Conservation (phyloP, 140 eudicot species). For the Bidens hawaiensis region DNA sequence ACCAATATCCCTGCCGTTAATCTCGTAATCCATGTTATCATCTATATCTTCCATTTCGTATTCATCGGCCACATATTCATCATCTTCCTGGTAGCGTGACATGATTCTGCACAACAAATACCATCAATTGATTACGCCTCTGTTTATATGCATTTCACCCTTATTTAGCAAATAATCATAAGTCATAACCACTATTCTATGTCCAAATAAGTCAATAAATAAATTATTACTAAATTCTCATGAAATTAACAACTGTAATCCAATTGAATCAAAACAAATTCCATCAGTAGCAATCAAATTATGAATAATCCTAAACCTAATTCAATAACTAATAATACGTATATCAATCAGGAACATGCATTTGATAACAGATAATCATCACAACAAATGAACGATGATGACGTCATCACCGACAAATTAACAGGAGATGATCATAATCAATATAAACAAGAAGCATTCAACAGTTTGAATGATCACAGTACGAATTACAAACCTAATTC, state of each 20-base stretch:
- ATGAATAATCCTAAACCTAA: conserved; percentile 1
- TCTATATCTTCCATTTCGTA: conserved; percentile 74
- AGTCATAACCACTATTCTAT: background rate
- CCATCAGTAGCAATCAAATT: background rate
- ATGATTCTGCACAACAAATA: conserved; percentile 38
- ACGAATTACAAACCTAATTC: too few relatives aligned
- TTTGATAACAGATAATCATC: background rate
- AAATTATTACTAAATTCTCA: background rate
- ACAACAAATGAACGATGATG: background rate
- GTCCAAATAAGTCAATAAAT: background rate
- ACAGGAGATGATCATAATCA: background rate
- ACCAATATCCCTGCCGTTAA: conserved; percentile 42
- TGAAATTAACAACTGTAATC: background rate
- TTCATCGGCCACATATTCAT: conserved; percentile 62
- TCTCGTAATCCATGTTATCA: conserved; percentile 66
- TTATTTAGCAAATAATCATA: background rate
- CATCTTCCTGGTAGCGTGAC: conserved; percentile 56
- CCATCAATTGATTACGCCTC: too few relatives aligned
- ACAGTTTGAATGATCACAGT: too few relatives aligned
- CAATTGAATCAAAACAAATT: background rate
- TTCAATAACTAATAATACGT: background rate
- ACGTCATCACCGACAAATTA: background rate
- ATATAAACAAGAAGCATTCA: too few relatives aligned
- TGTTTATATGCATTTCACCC: background rate
- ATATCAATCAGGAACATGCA: background rate